phyloP scores from a whole-genome alignment of 352 stramenopile species.

The Achlya hypogyna region DNA sequence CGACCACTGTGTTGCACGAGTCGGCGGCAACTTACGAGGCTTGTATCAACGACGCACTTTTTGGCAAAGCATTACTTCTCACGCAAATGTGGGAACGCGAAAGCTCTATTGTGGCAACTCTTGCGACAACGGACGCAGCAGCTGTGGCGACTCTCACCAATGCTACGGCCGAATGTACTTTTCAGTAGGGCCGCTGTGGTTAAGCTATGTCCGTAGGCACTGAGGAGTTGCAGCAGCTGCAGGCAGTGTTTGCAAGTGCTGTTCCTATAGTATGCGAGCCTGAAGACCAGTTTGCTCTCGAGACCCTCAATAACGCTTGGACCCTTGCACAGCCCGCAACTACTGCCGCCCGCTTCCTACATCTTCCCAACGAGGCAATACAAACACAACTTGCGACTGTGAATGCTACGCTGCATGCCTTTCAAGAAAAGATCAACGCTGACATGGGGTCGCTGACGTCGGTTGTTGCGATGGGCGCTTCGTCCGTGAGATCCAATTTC shows the following conservation, averaged over 20 bases:
- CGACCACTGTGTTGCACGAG: neutral
- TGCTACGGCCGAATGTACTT: too few species aligned
- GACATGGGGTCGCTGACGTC: neutral
- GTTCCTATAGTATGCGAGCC: too few species aligned
- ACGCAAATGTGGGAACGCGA: too few species aligned
- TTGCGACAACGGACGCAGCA: too few species aligned
- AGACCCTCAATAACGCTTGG: slow-evolving; percentile 10
- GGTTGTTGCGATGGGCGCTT: neutral
- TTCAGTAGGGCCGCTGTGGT: too few species aligned
- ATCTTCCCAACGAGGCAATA: neutral
- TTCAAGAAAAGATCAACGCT: neutral
- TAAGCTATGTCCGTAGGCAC: too few species aligned
- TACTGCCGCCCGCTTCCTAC: neutral
- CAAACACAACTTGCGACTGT: neutral
- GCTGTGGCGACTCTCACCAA: too few species aligned
- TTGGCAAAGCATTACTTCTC: too few species aligned
- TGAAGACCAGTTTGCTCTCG: neutral
- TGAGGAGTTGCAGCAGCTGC: neutral
- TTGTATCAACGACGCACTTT: neutral
- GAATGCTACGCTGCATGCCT: neutral
- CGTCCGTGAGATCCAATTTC: neutral
- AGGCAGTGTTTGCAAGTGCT: neutral
- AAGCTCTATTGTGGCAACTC: too few species aligned
- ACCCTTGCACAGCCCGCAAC: neutral
- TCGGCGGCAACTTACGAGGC: neutral